Evolutionary conservation across 2,329 filamentous ascomycete species (phyloP).

Genomic region (Proliferodiscus dingleyae): DNA sequence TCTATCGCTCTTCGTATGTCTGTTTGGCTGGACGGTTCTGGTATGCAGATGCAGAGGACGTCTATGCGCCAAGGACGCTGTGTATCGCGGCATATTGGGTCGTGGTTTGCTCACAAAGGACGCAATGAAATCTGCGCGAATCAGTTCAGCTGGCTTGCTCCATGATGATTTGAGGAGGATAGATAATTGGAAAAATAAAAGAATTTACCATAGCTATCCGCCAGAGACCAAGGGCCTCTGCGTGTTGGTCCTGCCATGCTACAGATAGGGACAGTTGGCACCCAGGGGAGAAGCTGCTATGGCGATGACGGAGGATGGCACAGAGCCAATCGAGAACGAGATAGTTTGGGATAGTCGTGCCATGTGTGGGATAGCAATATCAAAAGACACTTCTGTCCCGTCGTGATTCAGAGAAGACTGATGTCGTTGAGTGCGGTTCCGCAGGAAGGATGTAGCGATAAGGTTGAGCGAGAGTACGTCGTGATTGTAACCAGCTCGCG

Average conservation of each 20-base stretch:
- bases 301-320: slow-evolving; percentile 4
- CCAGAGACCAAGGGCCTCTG: slow-evolving; percentile 24
- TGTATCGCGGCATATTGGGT: neutral
- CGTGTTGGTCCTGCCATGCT: slow-evolving; percentile 13
- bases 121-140: slow-evolving; percentile 27
- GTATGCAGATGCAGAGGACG: too few relatives aligned
- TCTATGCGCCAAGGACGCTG: slow-evolving; percentile 5
- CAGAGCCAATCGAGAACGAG: slow-evolving; percentile 12
- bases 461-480: too few relatives aligned
- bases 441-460: neutral
- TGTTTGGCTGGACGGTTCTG: too few relatives aligned
- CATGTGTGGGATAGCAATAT: slow-evolving; percentile 9
- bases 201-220: slow-evolving; percentile 30
- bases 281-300: neutral
- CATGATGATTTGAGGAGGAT: neutral
- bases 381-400: neutral
- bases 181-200: too few relatives aligned
- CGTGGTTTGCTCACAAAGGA: slow-evolving; percentile 21
- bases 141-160: neutral
- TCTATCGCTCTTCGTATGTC: too few relatives aligned
- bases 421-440: neutral
- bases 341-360: slow-evolving; percentile 1
- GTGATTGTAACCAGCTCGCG: too few relatives aligned
- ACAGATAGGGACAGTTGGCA: neutral
- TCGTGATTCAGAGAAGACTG: neutral